A percentile compares a stretch with the other conserved stretches of the same genome.
phyloP scores from a whole-genome alignment of 495 filamentous ascomycete genomes.

The Parathielavia appendiculata region DNA sequence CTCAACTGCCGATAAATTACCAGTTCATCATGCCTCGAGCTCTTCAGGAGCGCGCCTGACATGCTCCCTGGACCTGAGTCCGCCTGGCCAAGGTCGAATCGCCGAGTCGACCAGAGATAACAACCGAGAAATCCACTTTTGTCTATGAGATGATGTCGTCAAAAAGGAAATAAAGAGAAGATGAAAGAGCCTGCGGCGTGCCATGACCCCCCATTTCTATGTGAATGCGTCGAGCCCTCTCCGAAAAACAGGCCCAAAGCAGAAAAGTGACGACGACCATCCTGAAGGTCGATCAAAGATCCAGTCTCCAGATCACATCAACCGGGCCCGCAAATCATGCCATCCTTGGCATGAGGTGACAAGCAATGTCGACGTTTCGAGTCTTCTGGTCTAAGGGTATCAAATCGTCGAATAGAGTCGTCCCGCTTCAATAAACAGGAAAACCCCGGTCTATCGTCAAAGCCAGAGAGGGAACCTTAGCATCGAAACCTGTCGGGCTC shows the following conservation, averaged over 20 bases:
- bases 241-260: conserved; percentile 36
- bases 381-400: conserved; percentile 41
- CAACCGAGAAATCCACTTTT: conserved; percentile 56
- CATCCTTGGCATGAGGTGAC: conserved; percentile 24
- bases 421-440: conserved; percentile 20
- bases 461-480: conserved; percentile 25
- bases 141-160: conserved; percentile 48
- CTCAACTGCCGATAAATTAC: conserved; percentile 44
- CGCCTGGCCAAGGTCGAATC: conserved; percentile 23
- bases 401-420: conserved; percentile 30
- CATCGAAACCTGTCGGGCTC: conserved; percentile 26
- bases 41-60: conserved; percentile 7
- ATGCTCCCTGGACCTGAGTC: conserved; percentile 21
- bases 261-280: conserved; percentile 41
- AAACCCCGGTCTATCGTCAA: conserved; percentile 35
- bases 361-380: conserved; percentile 28
- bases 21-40: conserved; percentile 34
- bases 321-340: conserved; percentile 29
- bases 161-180: conserved; percentile 32
- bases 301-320: conserved; percentile 32
- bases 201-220: conserved; percentile 38
- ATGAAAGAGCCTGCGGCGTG: conserved; percentile 32
- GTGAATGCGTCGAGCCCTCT: conserved; percentile 39
- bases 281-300: conserved; percentile 34
- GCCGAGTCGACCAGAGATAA: conserved; percentile 37